Conservation (phyloP, 139 green algal genomes). For the Pleodorina starrii region DNA sequence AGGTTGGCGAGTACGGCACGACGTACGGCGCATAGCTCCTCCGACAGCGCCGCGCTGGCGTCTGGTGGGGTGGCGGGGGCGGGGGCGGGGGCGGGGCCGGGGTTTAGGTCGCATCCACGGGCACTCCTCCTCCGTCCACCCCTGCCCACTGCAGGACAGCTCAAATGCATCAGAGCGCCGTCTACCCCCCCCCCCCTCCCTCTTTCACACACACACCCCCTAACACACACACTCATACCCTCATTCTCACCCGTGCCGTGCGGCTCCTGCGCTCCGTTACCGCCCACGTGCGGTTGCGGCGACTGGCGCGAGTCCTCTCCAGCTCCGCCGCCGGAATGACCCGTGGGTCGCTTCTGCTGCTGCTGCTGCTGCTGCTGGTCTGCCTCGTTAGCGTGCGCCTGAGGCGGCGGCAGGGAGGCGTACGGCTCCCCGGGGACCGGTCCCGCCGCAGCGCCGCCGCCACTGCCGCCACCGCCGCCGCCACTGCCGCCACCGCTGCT, state of each 20-base stretch:
- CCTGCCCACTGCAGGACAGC: too few species aligned
- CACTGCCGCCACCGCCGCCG: background rate
- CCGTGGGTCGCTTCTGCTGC: background rate
- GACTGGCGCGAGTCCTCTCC: background rate
- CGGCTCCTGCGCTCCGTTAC: background rate
- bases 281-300: background rate
- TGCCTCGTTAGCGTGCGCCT: background rate
- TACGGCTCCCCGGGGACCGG: background rate
- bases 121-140: too few species aligned
- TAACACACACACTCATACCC: too few species aligned
- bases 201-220: too few species aligned
- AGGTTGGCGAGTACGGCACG: constrained; percentile 62
- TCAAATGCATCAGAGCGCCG: background rate
- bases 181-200: too few species aligned
- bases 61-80: background rate
- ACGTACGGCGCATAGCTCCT: constrained; percentile 35
- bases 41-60: constrained; percentile 28
- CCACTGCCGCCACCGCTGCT: background rate
- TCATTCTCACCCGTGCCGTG: constrained; percentile 39
- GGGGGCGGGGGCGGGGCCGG: background rate
- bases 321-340: background rate
- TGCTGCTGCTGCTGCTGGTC: background rate
- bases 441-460: background rate
- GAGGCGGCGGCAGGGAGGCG: background rate
- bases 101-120: background rate